Conservation (phyloP, 495 filamentous ascomycete genomes). For the Apodospora peruviana region DNA sequence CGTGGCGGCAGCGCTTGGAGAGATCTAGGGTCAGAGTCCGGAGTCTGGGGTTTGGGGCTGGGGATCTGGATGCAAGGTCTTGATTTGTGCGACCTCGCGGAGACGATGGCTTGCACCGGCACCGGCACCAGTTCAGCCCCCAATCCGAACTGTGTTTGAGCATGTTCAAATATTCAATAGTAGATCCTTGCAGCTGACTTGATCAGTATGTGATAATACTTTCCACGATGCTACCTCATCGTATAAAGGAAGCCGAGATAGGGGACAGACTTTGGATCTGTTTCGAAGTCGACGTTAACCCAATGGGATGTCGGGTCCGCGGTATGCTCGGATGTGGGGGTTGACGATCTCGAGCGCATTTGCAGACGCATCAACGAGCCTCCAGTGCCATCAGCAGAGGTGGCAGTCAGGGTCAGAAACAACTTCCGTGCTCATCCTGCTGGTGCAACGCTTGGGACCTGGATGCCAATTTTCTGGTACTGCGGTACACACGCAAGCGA, state of each 20-base stretch:
- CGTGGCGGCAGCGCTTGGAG: not conserved
- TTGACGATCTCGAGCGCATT: not conserved
- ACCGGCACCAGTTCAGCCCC: too few relatives aligned
- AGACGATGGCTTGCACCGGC: too few relatives aligned
- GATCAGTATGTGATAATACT: too few relatives aligned
- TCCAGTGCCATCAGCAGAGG: not conserved
- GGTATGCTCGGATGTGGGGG: not conserved
- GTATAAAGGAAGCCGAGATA: too few relatives aligned
- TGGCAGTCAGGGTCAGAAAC: constrained; percentile 7
- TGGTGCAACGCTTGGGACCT: constrained; percentile 11
- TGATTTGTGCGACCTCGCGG: too few relatives aligned
- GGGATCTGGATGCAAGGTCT: not conserved
- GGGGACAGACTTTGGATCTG: too few relatives aligned
- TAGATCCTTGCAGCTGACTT: too few relatives aligned
- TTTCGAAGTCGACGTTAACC: not conserved
- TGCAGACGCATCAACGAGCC: not conserved
- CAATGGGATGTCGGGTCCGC: not conserved
- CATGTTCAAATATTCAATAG: too few relatives aligned
- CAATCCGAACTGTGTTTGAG: too few relatives aligned
- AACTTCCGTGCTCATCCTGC: constrained; percentile 1
- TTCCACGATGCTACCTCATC: too few relatives aligned
- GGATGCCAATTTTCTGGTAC: constrained; percentile 7
- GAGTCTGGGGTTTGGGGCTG: not conserved
- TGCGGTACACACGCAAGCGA: not conserved
- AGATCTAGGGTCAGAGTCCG: not conserved